phyloP scores from a whole-genome alignment of 2,329 filamentous ascomycete genomes.

The Septoria linicola region DNA sequence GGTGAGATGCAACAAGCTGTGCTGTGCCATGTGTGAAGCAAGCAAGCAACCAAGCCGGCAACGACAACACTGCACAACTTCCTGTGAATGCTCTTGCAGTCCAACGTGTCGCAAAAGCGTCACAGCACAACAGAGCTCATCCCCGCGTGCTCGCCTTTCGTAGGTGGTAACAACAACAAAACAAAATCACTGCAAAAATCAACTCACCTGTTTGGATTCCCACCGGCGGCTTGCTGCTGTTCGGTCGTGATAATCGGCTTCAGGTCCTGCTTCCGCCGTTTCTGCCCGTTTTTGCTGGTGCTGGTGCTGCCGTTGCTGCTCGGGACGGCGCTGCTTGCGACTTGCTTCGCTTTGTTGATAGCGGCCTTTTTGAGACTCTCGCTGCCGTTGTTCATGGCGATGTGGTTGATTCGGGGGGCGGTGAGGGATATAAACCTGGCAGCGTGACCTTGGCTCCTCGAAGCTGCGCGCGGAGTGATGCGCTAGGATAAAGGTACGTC shows the following conservation, averaged over 20 bases:
- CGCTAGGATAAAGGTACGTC: conserved; percentile 9
- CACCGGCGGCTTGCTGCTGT: conserved; percentile 37
- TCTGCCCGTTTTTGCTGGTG: conserved; percentile 58
- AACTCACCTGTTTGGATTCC: conserved; percentile 13
- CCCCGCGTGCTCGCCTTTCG: too few species aligned
- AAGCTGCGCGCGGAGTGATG: conserved; percentile 12
- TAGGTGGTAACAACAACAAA: not conserved
- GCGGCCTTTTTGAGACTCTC: conserved; percentile 51
- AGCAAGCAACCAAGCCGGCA: conserved; percentile 6
- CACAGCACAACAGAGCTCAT: not conserved
- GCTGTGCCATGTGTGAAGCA: not conserved
- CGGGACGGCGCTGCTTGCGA: conserved; percentile 52
- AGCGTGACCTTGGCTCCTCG: conserved; percentile 9
- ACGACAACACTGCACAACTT: not conserved
- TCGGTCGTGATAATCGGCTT: conserved; percentile 77
- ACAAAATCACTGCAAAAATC: conserved; percentile 4
- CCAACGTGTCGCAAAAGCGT: too few species aligned
- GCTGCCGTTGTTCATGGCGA: conserved; percentile 28
- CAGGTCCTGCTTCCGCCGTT: conserved; percentile 69
- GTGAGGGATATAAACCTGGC: conserved; percentile 16
- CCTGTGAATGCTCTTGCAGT: too few species aligned
- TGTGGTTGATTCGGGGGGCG: conserved; percentile 10
- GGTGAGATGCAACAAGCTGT: conserved; percentile 16
- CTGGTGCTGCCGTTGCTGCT: conserved; percentile 21
- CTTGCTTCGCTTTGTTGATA: conserved; percentile 65